Percentiles rank a stretch among this genome's conserved stretches.
Evolutionary conservation across 2,329 filamentous ascomycete species (phyloP).

Genomic region (Monosporascus sp.): DNA sequence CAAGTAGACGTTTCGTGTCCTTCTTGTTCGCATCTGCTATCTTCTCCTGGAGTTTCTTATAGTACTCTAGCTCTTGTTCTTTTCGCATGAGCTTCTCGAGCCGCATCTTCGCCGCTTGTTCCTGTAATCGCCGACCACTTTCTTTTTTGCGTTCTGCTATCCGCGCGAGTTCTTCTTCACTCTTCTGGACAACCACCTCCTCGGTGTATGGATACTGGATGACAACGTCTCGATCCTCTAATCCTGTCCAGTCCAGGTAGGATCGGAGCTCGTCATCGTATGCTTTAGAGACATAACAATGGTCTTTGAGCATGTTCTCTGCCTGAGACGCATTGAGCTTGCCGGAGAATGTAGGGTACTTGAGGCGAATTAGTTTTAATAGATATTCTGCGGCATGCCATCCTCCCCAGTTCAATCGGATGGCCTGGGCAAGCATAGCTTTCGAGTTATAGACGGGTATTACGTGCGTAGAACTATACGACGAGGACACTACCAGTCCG

Average conservation of each 20-base stretch:
- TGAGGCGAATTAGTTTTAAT: constrained; percentile 79
- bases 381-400: constrained; percentile 87
- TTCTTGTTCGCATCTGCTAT: constrained; percentile 81
- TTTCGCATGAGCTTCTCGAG: constrained; percentile 93
- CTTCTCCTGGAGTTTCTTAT: constrained; percentile 71
- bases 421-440: constrained; percentile 77
- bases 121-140: constrained; percentile 82
- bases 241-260: constrained; percentile 84
- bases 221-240: constrained; percentile 83
- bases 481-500: constrained; percentile 85
- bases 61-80: constrained; percentile 92
- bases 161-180: constrained; percentile 82
- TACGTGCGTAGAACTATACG: constrained; percentile 88
- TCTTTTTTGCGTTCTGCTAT: constrained; percentile 95
- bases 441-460: constrained; percentile 89
- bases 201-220: constrained; percentile 94
- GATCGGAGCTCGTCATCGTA: constrained; percentile 72
- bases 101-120: constrained; percentile 96
- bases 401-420: constrained; percentile 90
- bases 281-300: constrained; percentile 82
- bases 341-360: constrained; percentile 83
- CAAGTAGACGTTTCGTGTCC: constrained; percentile 77
- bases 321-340: constrained; percentile 84
- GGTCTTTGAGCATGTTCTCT: constrained; percentile 78
- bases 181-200: constrained; percentile 85